Percentiles rank a stretch among this genome's conserved stretches.
Conservation (phyloP, 305 asterid genomes). For the Nicotiana rustica region DNA sequence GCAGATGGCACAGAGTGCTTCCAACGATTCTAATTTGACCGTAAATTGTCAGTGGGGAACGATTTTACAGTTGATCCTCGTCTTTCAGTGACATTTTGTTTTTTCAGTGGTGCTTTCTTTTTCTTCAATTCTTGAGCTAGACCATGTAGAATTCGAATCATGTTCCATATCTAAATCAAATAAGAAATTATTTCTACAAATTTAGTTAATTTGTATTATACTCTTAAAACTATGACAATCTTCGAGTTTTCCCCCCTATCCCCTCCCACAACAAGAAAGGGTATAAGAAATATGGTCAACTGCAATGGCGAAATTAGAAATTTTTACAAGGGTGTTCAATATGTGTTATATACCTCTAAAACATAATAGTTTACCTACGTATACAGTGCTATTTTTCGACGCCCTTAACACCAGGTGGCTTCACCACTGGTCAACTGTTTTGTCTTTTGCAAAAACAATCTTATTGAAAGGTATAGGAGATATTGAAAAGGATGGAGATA, state of each 20-base stretch:
- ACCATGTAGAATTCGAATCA: not conserved
- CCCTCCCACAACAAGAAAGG: slow-evolving; percentile 10
- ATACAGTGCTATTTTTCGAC: too few species aligned
- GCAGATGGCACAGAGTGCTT: not conserved
- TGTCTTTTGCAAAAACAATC: not conserved
- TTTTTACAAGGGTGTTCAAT: too few species aligned
- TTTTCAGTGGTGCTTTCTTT: not conserved
- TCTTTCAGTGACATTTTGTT: not conserved
- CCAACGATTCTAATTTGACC: not conserved
- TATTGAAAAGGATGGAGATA: slow-evolving; percentile 9
- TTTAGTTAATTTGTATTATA: not conserved
- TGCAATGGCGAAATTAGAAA: too few species aligned
- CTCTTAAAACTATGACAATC: not conserved
- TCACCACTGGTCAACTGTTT: not conserved
- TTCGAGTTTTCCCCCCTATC: not conserved
- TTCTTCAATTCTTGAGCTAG: not conserved
- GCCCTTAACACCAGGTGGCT: too few species aligned
- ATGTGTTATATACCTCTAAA: too few species aligned
- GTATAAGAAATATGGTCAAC: too few species aligned
- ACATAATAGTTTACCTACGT: too few species aligned
- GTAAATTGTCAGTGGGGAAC: not conserved
- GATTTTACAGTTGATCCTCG: not conserved
- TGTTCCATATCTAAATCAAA: not conserved
- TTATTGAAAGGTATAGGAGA: slow-evolving; percentile 9
- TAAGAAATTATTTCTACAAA: not conserved